A percentile compares a stretch with the other conserved stretches of the same genome.
Evolutionary conservation across 176 grass and related monocot species (phyloP).

Genomic region (Bothriochloa decipiens): DNA sequence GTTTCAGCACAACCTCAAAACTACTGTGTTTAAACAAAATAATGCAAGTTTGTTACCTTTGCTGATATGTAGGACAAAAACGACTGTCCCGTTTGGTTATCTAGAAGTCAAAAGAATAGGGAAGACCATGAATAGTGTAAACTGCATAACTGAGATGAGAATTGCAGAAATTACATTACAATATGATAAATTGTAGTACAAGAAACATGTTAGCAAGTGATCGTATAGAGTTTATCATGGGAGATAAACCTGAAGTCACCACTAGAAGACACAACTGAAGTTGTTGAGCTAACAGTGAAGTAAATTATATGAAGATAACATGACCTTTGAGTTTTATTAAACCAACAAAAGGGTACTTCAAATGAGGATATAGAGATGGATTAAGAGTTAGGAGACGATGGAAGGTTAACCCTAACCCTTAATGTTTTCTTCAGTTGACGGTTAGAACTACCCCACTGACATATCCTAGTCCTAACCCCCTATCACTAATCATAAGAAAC

Average conservation of each 20-base stretch:
- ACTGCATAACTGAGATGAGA: neutral
- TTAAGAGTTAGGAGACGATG: neutral
- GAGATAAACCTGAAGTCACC: constrained; percentile 27
- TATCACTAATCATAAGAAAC: constrained; percentile 3
- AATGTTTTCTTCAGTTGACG: neutral
- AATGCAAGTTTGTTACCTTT: constrained; percentile 66
- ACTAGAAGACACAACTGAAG: constrained; percentile 23
- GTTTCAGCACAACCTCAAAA: constrained; percentile 26
- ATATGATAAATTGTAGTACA: constrained; percentile 23
- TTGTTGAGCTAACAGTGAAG: constrained; percentile 22
- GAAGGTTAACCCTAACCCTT: neutral
- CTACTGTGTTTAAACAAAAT: constrained; percentile 15
- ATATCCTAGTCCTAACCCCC: neutral
- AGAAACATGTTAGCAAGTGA: constrained; percentile 25
- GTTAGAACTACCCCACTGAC: neutral
- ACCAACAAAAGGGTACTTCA: neutral
- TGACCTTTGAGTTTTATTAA: constrained; percentile 10
- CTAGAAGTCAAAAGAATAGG: constrained; percentile 56
- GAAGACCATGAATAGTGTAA: constrained; percentile 26
- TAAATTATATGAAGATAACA: constrained; percentile 20
- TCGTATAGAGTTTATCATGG: constrained; percentile 19
- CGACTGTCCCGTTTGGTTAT: constrained; percentile 94
- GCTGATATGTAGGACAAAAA: constrained; percentile 97
- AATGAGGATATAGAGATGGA: neutral
- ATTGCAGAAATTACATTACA: constrained; percentile 9